Conservation (phyloP, 257 asterid species). For the Nicotiana obtusifolia region DNA sequence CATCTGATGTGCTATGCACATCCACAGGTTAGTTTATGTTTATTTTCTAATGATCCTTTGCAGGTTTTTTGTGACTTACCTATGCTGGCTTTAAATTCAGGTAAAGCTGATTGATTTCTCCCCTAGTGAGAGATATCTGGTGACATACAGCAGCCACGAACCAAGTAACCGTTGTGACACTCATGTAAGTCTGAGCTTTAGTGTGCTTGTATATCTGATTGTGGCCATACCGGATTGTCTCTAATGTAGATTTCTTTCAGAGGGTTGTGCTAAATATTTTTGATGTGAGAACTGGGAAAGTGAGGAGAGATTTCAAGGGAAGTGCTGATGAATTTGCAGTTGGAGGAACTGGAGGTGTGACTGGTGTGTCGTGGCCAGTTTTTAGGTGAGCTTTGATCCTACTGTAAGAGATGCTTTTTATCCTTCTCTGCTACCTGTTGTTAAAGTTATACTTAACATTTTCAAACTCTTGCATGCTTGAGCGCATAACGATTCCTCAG, state of each 20-base stretch:
- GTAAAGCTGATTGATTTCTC: conserved; percentile 90
- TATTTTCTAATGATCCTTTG: background rate
- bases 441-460: background rate
- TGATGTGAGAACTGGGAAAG: conserved; percentile 87
- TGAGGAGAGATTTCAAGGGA: conserved; percentile 87
- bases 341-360: conserved; percentile 92
- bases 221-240: background rate
- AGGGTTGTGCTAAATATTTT: conserved; percentile 84
- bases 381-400: conserved; percentile 49
- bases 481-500: background rate
- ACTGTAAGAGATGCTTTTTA: background rate
- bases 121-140: conserved; percentile 83
- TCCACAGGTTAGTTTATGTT: conserved; percentile 51
- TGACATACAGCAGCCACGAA: conserved; percentile 96
- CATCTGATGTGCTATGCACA: conserved; percentile 87
- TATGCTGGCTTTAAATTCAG: conserved; percentile 37
- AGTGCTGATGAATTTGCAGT: conserved; percentile 89
- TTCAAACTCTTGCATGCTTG: background rate
- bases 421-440: background rate
- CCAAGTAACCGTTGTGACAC: conserved; percentile 97
- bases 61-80: background rate
- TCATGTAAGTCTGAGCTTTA: conserved; percentile 43
- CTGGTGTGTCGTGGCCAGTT: conserved; percentile 98
- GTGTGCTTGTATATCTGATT: background rate
- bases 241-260: conserved; percentile 35